Conservation (phyloP, 345 rosid species). For the Salix koriyanagi region DNA sequence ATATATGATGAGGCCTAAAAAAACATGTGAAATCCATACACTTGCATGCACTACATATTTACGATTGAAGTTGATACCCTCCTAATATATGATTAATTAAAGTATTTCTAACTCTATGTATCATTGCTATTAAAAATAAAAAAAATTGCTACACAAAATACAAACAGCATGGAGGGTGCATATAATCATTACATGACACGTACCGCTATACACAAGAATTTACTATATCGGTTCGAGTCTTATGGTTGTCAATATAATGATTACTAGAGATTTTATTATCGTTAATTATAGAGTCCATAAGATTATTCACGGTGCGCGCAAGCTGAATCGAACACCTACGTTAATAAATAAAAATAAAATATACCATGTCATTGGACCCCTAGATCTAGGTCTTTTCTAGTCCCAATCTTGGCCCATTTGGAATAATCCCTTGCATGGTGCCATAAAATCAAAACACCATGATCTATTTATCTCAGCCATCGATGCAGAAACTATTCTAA, state of each 20-base stretch:
- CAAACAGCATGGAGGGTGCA: slow-evolving; percentile 6
- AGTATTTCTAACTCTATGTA: too few relatives aligned
- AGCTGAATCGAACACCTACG: too few relatives aligned
- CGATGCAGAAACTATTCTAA: not conserved
- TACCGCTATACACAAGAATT: not conserved
- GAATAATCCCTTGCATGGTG: not conserved
- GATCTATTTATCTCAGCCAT: not conserved
- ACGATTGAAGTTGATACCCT: not conserved
- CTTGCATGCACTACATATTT: not conserved
- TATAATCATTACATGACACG: slow-evolving; percentile 24
- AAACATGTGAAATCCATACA: too few relatives aligned
- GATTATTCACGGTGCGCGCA: accelerated
- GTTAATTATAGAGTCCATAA: too few relatives aligned
- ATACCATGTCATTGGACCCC: not conserved
- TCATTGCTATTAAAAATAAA: too few relatives aligned
- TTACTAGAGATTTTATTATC: accelerated
- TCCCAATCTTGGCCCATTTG: slow-evolving; percentile 4
- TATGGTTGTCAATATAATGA: accelerated
- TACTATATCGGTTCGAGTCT: not conserved
- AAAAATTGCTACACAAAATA: not conserved
- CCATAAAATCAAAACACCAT: not conserved
- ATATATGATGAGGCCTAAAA: too few relatives aligned
- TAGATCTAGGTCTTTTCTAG: not conserved
- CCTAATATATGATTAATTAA: not conserved
- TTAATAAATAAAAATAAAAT: not conserved